A percentile compares a stretch with the other conserved stretches of the same genome.
Evolutionary conservation across 2,329 filamentous ascomycete genomes (phyloP).

Genomic region (Seiridium unicorne): DNA sequence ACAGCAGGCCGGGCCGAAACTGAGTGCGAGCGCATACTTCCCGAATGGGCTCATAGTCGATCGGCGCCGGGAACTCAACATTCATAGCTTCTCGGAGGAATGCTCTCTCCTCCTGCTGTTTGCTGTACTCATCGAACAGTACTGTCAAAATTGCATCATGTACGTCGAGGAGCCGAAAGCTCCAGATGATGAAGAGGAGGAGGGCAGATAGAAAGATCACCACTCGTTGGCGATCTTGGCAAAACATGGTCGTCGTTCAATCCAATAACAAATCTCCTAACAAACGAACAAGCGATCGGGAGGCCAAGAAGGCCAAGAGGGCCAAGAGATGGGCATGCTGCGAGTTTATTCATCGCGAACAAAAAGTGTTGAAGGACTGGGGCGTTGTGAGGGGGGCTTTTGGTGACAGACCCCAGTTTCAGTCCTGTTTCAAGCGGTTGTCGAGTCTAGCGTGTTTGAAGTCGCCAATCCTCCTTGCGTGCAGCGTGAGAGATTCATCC

Average conservation of each 20-base stretch:
- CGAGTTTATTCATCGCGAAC: no score
- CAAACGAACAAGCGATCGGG: no score
- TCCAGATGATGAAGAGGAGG: constrained; percentile 11
- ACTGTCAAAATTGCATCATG: constrained; percentile 9
- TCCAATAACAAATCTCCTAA: no score
- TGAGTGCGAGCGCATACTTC: constrained; percentile 28
- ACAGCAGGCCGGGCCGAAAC: constrained; percentile 33
- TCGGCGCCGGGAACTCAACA: constrained; percentile 32
- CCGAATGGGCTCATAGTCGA: constrained; percentile 32
- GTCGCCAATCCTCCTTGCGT: no score
- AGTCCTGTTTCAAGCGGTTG: no score
- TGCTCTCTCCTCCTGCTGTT: constrained; percentile 11
- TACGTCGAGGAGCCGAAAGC: constrained; percentile 10
- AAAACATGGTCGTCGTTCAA: background rate
- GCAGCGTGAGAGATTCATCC: no score
- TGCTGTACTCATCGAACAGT: constrained; percentile 9
- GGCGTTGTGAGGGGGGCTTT: no score
- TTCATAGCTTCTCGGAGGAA: constrained; percentile 23
- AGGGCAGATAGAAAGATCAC: constrained; percentile 8
- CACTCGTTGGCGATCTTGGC: constrained; percentile 9
- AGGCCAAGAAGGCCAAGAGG: no score
- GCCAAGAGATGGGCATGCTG: no score
- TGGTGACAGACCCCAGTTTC: no score
- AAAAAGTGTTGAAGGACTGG: no score
- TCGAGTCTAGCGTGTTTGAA: no score